Evolutionary conservation across 176 grass and related monocot genomes (phyloP).

Genomic region (Oryza nivara): DNA sequence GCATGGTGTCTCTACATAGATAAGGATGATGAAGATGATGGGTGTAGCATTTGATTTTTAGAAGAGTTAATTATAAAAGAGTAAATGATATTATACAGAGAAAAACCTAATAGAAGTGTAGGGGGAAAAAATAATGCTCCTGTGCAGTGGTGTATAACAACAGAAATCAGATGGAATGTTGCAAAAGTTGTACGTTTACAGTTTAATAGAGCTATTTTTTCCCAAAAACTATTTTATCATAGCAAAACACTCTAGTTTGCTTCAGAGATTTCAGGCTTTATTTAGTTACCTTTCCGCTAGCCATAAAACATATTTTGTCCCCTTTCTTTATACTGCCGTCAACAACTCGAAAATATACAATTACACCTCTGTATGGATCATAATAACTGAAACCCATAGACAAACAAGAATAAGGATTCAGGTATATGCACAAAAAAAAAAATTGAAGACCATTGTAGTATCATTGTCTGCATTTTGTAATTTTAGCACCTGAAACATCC

Average conservation of each 20-base stretch:
- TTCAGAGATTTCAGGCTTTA: slow-evolving; percentile 10
- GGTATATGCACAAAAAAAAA: slow-evolving; percentile 19
- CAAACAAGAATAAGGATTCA: slow-evolving; percentile 32
- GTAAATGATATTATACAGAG: slow-evolving; percentile 28
- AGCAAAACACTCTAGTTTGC: slow-evolving; percentile 23
- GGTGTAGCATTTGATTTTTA: not conserved
- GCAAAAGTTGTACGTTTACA: slow-evolving; percentile 10
- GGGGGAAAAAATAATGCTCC: slow-evolving; percentile 1
- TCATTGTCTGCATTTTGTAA: slow-evolving; percentile 14
- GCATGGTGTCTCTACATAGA: slow-evolving; percentile 9
- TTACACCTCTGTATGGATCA: slow-evolving; percentile 94
- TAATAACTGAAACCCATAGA: slow-evolving; percentile 79
- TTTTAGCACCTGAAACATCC: slow-evolving; percentile 3
- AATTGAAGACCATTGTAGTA: slow-evolving; percentile 8
- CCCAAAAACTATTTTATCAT: not conserved
- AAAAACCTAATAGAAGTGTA: slow-evolving; percentile 35
- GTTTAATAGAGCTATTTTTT: not conserved
- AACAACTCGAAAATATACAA: slow-evolving; percentile 95
- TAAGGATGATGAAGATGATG: slow-evolving; percentile 27
- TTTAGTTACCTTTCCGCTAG: slow-evolving; percentile 75
- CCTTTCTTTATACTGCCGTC: slow-evolving; percentile 93
- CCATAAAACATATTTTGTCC: slow-evolving; percentile 89
- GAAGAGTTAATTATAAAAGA: not conserved
- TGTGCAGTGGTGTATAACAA: slow-evolving; percentile 9
- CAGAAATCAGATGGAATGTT: slow-evolving; percentile 4